Base-by-base conservation (phyloP, 805 yeast species). In the Peterozyma toletana region DNA sequence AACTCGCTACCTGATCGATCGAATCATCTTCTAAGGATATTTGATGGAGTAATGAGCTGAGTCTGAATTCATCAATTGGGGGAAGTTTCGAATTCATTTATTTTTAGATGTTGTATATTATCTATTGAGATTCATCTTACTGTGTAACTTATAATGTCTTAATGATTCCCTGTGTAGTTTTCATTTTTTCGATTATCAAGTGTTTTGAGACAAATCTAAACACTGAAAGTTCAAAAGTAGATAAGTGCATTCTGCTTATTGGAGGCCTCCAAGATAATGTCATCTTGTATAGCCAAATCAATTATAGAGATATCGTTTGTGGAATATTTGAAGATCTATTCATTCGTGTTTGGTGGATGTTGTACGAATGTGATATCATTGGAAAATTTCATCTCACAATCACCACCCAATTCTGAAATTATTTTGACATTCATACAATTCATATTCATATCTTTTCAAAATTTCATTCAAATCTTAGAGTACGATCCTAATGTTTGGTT, bases 321-420 rank as follows among this genome's bases (percentile, higher is more conserved):
- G n/a, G 27, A 18, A 13, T 29, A 37, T 37, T 7, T 37, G 39
- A 13, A 14, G 15, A 37, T 37, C 15, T 11, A 21, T 21, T 21
- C 7, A 4, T 62, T 75, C 30, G 75, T 82, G 11, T 78, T 82
- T 53, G 84, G 86, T 0, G 88, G 90, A 3, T 84, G 93, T 57
- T 85, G 93, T 56, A 63, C 78, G 30, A 85, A 82, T 57, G 89
- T 81, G 29, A 64, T 75, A 46, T 69, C 84, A 1, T 60, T 84
- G 41, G 93, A 85, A 56, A 57, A 67, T 21, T 61, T 83, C 14
- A 1, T 55, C 57, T 18, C 45, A 51, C 11, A 53, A 63, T 18
- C 55, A 31, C 15, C 34, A 5, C 73, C 1, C 40, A 56, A 55
- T 38, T 53, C 66, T 9, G 83, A 84, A 2, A 64, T 67, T 17